Conservation (phyloP, 108 stramenopile species). For the Skeletonema grethae region DNA sequence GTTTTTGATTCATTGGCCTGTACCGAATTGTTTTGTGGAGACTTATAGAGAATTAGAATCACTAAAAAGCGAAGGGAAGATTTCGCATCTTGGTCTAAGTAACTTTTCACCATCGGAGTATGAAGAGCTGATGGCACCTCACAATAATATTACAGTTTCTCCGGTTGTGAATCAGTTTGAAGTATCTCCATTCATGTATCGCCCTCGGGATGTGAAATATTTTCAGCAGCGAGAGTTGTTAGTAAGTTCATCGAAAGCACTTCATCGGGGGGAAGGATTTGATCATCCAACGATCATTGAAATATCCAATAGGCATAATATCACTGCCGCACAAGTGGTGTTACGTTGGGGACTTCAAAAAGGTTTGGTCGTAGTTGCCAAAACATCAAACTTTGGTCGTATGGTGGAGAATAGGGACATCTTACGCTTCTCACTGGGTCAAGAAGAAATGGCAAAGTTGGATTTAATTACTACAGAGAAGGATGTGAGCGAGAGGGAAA, state of each 20-base stretch:
- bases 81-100: conserved; percentile 16
- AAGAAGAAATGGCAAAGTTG: conserved; percentile 32
- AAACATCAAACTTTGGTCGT: conserved; percentile 29
- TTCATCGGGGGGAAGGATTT: conserved; percentile 34
- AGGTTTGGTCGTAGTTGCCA: conserved; percentile 41
- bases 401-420: conserved; percentile 46
- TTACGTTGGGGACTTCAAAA: conserved; percentile 60
- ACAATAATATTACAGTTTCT: not conserved
- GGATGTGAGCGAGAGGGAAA: conserved; percentile 32
- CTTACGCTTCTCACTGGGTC: conserved; percentile 10
- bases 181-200: conserved; percentile 50
- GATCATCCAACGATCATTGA: conserved; percentile 13
- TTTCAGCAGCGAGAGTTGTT: conserved; percentile 30
- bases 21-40: conserved; percentile 27
- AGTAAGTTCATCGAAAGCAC: conserved; percentile 50
- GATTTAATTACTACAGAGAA: conserved; percentile 29
- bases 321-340: conserved; percentile 51
- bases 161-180: conserved; percentile 52
- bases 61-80: conserved; percentile 11
- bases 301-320: conserved; percentile 22
- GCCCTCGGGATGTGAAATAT: conserved; percentile 28
- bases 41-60: conserved; percentile 29
- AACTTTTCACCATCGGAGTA: conserved; percentile 37
- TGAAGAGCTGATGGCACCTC: conserved; percentile 25
- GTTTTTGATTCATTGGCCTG: conserved; percentile 59